Evolutionary conservation across 1,284 basidiomycete genomes (phyloP).

Genomic region (Boletus mariae): DNA sequence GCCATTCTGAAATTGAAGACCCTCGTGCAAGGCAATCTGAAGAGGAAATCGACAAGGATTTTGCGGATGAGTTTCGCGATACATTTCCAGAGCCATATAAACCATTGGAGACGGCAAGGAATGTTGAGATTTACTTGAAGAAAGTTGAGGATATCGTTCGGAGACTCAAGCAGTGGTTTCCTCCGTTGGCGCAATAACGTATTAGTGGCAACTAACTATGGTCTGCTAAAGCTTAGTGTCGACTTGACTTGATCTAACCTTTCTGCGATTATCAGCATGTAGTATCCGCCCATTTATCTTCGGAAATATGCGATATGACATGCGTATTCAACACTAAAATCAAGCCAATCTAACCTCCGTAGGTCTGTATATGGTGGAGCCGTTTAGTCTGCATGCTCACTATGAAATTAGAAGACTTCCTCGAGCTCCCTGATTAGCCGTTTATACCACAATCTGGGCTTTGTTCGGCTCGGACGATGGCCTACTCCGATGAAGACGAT

Average conservation of each 20-base stretch:
- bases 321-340: neutral
- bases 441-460: neutral
- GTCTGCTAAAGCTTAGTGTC: neutral
- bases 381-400: too few species aligned
- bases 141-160: slow-evolving; percentile 27
- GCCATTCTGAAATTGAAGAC: neutral
- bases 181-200: slow-evolving; percentile 1
- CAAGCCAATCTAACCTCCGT: neutral
- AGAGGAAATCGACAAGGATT: slow-evolving; percentile 9
- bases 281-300: neutral
- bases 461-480: neutral
- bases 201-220: neutral
- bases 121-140: slow-evolving; percentile 23
- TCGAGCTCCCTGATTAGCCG: neutral
- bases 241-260: too few species aligned
- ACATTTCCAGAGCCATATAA: slow-evolving; percentile 21
- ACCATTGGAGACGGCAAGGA: slow-evolving; percentile 6
- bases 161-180: slow-evolving; percentile 27
- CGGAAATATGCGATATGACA: neutral
- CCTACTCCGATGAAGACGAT: neutral
- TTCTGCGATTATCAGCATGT: neutral
- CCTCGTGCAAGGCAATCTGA: slow-evolving; percentile 8
- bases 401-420: neutral
- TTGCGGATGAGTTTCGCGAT: slow-evolving; percentile 19
- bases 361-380: neutral